Evolutionary conservation across 495 filamentous ascomycete species (phyloP).

Genomic region (Delitschia confertaspora): DNA sequence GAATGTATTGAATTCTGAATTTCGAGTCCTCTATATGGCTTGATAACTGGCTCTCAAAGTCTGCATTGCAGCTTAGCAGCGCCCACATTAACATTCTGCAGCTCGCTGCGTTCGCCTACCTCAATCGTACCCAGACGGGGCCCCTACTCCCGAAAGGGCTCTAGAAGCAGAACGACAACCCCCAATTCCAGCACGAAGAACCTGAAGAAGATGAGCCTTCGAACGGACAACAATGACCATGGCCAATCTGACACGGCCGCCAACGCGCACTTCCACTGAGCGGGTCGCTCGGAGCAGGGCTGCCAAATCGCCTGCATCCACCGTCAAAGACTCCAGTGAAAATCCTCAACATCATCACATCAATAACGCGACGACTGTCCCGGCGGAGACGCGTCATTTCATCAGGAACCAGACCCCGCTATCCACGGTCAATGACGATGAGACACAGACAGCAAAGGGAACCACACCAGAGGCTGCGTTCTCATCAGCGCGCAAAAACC

Average conservation of each 20-base stretch:
- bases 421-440: conserved; percentile 8
- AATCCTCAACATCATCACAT: conserved; percentile 2
- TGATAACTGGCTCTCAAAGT: too few species aligned
- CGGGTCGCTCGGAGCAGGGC: conserved; percentile 9
- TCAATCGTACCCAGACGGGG: conserved; percentile 4
- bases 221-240: conserved; percentile 15
- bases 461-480: background rate
- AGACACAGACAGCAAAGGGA: background rate
- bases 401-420: conserved; percentile 5
- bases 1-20: too few species aligned
- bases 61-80: too few species aligned
- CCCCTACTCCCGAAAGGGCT: conserved; percentile 4
- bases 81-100: conserved; percentile 1
- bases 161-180: background rate
- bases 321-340: conserved; percentile 5
- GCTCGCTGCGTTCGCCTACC: background rate
- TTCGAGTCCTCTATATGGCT: too few species aligned
- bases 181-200: too few species aligned
- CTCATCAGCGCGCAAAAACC: conserved; percentile 5
- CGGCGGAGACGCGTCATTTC: conserved; percentile 10
- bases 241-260: conserved; percentile 20
- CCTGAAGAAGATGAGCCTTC: conserved; percentile 12
- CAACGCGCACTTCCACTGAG: conserved; percentile 20
- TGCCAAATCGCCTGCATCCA: conserved; percentile 17
- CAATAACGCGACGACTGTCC: background rate